Evolutionary conservation across 441 rosid genomes (phyloP), one percentile per base, ranked within the genome.

Genomic region (Euphorbia corollata): DNA sequence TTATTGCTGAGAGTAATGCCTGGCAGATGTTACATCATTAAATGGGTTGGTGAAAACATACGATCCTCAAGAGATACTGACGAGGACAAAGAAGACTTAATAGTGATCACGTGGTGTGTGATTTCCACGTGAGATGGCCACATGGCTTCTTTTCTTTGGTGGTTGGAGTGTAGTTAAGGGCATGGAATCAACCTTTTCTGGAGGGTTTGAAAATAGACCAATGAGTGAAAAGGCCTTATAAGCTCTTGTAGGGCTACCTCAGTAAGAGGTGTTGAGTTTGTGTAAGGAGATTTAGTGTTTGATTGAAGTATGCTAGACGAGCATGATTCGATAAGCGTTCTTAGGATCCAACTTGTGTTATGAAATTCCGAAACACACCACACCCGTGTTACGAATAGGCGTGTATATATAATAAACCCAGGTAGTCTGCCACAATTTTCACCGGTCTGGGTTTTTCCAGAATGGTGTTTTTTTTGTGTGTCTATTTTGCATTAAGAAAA

Each of bases 121-220:
- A 67, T 72, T 66, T 77, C 71, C 32, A 41, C 74, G 80, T 65
- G 77, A 64, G 73, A 71, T 59, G 60, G 61, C 30, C 84, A 81
- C 74, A 68, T 79, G 74, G 80, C 64, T 64, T 30, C 62, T 66
- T 62, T 19, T 67, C 59, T 67, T 64, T 68, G 61, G 71, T 72
- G 68, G 71, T 77, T 79, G 71, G 72, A 51, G 39, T 72, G 68
- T 72, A 67, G 77, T 45, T 47, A 55, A 43, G 27, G 71, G 69
- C 23, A 58, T 68, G 68, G 75, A 73, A 67, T 56, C 64, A 38
- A 64, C 27, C 50, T 59, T 55, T 58, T 72, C n/a, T n/a, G n/a
- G n/a, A n/a, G n/a, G n/a, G n/a, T 59, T 67, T 71, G 57, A 19
- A 32, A 69, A 73, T 51, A 62, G 68, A 64, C 57, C 11, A 59